phyloP scores from a whole-genome alignment of 2,329 filamentous ascomycete species.

The Neopestalotiopsis sp. region DNA sequence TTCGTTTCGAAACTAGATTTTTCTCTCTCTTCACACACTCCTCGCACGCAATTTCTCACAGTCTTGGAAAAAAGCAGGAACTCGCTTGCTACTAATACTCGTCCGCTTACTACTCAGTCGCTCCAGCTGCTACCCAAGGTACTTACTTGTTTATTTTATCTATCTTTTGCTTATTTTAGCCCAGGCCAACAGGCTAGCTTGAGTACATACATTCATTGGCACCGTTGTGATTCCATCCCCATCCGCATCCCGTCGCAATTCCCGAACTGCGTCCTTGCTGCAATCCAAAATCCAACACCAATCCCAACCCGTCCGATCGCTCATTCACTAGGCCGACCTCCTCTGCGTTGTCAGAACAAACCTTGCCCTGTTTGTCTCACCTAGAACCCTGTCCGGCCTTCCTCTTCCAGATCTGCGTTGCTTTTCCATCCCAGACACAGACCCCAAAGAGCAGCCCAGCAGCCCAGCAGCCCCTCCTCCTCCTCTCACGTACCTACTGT shows the following conservation, averaged over 20 bases:
- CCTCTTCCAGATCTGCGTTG: constrained; percentile 16
- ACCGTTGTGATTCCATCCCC: neutral
- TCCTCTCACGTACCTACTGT: neutral
- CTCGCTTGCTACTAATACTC: neutral
- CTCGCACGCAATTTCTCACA: neutral
- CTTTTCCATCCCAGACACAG: neutral
- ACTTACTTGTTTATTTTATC: neutral
- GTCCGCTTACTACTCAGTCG: neutral
- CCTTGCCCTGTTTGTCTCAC: constrained; percentile 15
- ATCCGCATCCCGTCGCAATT: constrained; percentile 4
- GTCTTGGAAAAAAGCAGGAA: neutral
- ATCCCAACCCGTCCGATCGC: constrained; percentile 9
- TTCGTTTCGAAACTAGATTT: neutral
- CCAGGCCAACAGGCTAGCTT: constrained; percentile 11
- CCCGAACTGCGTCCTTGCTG: neutral
- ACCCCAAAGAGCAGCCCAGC: neutral
- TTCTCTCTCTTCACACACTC: neutral
- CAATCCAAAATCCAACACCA: neutral
- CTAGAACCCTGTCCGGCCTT: constrained; percentile 18
- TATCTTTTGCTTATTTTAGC: neutral
- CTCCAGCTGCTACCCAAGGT: neutral
- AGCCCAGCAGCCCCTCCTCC: neutral
- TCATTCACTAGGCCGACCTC: constrained; percentile 12
- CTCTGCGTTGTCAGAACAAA: constrained; percentile 17
- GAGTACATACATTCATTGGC: neutral